phyloP scores from a whole-genome alignment of 2,329 filamentous ascomycete genomes.

The Clonostachys chloroleuca region DNA sequence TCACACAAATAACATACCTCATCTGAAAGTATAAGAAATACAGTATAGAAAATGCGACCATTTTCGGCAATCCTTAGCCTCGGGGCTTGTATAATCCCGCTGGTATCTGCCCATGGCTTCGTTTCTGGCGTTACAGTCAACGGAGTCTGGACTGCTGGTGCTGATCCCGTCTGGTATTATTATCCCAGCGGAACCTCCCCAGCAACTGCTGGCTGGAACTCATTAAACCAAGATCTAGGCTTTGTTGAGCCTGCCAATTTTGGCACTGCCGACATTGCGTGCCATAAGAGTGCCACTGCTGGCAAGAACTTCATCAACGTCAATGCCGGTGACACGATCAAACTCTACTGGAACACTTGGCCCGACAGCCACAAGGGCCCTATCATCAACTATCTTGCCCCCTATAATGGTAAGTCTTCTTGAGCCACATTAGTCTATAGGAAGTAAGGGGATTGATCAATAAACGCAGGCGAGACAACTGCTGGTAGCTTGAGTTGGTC shows the following conservation, averaged over 20 bases:
- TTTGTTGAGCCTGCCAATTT: conserved; percentile 36
- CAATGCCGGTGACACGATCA: conserved; percentile 27
- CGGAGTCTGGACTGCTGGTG: conserved; percentile 5
- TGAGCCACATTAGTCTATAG: conserved; percentile 13
- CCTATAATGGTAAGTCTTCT: conserved; percentile 54
- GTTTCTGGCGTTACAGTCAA: conserved; percentile 7
- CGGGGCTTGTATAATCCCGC: conserved; percentile 1
- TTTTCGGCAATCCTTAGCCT: conserved; percentile 3
- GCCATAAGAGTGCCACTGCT: conserved; percentile 32
- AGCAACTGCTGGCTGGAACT: conserved; percentile 24
- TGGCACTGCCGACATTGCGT: conserved; percentile 32
- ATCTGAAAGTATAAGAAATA: no score
- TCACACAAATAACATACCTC: no score
- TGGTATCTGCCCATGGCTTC: conserved; percentile 8
- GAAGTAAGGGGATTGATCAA: conserved; percentile 18
- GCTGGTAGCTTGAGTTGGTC: conserved; percentile 51
- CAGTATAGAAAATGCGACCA: no score
- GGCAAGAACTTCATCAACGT: conserved; percentile 26
- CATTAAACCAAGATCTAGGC: conserved; percentile 38
- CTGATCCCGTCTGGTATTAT: conserved; percentile 8
- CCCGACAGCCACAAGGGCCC: conserved; percentile 39
- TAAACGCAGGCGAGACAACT: conserved; percentile 39
- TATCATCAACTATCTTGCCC: conserved; percentile 59
- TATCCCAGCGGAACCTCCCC: conserved; percentile 1
- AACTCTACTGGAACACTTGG: conserved; percentile 32